Evolutionary conservation across 805 yeast species (phyloP), one percentile per base, ranked within the genome.

Genomic region (Clavispora vitiphila): DNA sequence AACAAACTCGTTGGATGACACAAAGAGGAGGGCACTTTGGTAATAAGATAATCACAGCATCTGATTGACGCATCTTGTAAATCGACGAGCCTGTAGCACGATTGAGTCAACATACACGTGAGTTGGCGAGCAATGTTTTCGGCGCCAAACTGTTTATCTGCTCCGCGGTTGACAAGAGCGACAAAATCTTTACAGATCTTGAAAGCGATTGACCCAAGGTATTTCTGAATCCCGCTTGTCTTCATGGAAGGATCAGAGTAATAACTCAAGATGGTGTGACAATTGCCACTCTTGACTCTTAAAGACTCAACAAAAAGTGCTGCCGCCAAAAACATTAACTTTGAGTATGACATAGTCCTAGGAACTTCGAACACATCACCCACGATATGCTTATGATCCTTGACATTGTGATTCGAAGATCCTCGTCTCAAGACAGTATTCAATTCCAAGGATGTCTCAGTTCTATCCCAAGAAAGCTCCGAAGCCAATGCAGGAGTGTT

Each of bases 401-500:
- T 85, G 37, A 85, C 80, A 46, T 86, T 86, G 43, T 79, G 81
- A 53, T 84, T 84, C 2, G 96, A 86, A 0, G 96, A 82, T 11
- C 96, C 96, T 47, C 98, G 76, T 57, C 95, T 78, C 40, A 93
- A 71, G 22, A 93, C 88, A 1, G 96, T 83, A 57, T 93, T 93
- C 69, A 93, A 74, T 55, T 93, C 97, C 47, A 93, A 72, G 2
- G 96, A 87, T 15, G 95, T 87, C 58, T 93, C 99, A 10, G 91
- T 83, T 55, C 89, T 81, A 56, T 83, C 81, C 62, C 62, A 58
- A 1, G 58, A 50, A 7, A 56, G 44, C 30, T 57, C 62, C 11
- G 60, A 56, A 1, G 62, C 63, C 37, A 58, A 51, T 1, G 63
- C 59, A 7, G 63, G 63, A 5, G 97, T 76, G 56, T 77, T 85